Conservation (phyloP, 768 basidiomycete genomes). For the Fomitopsis pulvina region DNA sequence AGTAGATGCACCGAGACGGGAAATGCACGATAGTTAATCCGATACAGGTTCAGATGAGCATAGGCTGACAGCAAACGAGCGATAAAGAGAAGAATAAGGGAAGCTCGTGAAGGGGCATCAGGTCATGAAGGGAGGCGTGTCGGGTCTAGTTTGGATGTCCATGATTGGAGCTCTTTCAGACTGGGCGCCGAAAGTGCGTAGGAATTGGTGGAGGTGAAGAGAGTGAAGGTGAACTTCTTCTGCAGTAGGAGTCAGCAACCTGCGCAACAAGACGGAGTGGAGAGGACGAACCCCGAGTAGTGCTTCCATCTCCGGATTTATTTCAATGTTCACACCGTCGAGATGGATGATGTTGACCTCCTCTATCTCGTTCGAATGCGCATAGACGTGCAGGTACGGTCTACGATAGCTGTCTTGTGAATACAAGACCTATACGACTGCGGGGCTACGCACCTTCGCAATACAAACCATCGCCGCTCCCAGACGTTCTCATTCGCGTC, state of each 20-base stretch:
- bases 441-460: conserved; percentile 58
- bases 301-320: conserved; percentile 81
- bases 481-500: conserved; percentile 79
- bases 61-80: conserved; percentile 9
- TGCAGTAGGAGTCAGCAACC: conserved; percentile 24
- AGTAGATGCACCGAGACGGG: conserved; percentile 13
- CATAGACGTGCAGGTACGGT: conserved; percentile 86
- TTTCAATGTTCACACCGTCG: conserved; percentile 77
- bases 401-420: conserved; percentile 31
- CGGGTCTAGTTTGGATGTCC: conserved; percentile 82
- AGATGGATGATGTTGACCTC: conserved; percentile 82
- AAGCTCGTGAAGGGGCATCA: background rate
- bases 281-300: conserved; percentile 67
- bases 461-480: conserved; percentile 82
- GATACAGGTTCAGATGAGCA: conserved; percentile 14
- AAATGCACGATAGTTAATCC: conserved; percentile 1
- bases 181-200: conserved; percentile 82
- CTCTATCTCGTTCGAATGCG: conserved; percentile 77
- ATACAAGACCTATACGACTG: background rate
- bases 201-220: conserved; percentile 90
- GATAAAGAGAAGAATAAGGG: conserved; percentile 3
- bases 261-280: background rate
- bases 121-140: conserved; percentile 40
- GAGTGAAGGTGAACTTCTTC: conserved; percentile 84
- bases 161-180: conserved; percentile 76